Evolutionary conservation across 352 stramenopile species (phyloP).

Genomic region (Globisporangium uncinulatum): DNA sequence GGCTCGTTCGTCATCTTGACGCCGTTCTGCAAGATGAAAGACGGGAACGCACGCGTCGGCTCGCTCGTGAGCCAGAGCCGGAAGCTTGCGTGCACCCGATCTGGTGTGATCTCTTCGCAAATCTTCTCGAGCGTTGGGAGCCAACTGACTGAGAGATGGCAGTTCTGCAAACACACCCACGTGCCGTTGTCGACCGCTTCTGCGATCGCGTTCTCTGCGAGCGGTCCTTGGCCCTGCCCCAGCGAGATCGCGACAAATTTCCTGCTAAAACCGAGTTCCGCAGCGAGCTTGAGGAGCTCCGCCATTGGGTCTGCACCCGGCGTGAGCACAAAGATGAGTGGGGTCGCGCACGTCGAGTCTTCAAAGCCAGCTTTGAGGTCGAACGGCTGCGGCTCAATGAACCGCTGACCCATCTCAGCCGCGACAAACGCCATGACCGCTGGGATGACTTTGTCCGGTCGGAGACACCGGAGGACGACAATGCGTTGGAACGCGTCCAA

Average conservation of each 20-base stretch:
- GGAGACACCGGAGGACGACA: slow-evolving; percentile 87
- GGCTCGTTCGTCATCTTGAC: slow-evolving; percentile 97
- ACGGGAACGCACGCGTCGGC: slow-evolving; percentile 90
- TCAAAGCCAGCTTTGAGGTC: slow-evolving; percentile 90
- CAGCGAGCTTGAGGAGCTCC: slow-evolving; percentile 90
- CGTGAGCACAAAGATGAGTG: slow-evolving; percentile 94
- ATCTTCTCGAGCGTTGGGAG: slow-evolving; percentile 93
- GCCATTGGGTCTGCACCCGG: slow-evolving; percentile 93
- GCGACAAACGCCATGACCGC: slow-evolving; percentile 90
- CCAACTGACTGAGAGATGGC: slow-evolving; percentile 93
- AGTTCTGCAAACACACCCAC: slow-evolving; percentile 96
- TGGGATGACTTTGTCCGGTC: slow-evolving; percentile 91
- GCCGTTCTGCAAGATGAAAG: slow-evolving; percentile 91
- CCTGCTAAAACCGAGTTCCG: slow-evolving; percentile 88
- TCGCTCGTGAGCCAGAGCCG: slow-evolving; percentile 94
- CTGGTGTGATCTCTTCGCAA: slow-evolving; percentile 91
- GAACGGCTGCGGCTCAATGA: slow-evolving; percentile 93
- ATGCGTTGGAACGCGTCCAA: slow-evolving; percentile 89
- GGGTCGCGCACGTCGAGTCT: slow-evolving; percentile 92
- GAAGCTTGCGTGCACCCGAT: slow-evolving; percentile 90
- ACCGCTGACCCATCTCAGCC: slow-evolving; percentile 84
- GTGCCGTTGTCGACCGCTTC: slow-evolving; percentile 90
- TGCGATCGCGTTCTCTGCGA: slow-evolving; percentile 90
- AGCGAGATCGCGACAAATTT: slow-evolving; percentile 93
- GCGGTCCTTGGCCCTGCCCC: slow-evolving; percentile 90